phyloP scores from a whole-genome alignment of 345 rosid genomes.

The Salix koriyanagi region DNA sequence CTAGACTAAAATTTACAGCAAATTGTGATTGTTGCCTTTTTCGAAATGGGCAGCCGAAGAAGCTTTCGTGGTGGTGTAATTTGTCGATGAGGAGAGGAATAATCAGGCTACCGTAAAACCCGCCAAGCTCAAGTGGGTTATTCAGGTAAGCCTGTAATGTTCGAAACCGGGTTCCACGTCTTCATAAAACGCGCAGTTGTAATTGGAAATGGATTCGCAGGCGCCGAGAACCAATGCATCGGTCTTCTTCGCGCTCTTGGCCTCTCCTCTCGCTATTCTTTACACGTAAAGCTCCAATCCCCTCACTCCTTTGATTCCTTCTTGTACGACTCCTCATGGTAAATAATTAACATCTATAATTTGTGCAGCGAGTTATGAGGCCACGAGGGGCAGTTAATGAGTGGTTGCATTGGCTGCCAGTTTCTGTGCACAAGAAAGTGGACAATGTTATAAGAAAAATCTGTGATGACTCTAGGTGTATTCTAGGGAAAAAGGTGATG shows the following conservation, averaged over 20 bases:
- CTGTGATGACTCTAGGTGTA: no score
- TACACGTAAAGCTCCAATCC: constrained; percentile 34
- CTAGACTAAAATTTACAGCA: no score
- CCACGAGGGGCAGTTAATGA: constrained; percentile 22
- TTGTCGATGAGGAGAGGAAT: constrained; percentile 23
- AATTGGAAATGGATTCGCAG: constrained; percentile 82
- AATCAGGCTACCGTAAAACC: constrained; percentile 30
- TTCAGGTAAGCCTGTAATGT: constrained; percentile 16
- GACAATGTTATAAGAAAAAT: constrained; percentile 1
- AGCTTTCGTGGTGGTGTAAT: no score
- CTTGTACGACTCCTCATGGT: no score
- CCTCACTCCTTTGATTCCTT: not conserved
- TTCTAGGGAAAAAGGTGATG: not conserved
- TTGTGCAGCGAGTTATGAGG: constrained; percentile 18
- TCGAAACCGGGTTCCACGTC: constrained; percentile 15
- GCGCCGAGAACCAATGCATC: constrained; percentile 87
- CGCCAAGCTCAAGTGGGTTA: constrained; percentile 7
- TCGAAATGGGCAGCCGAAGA: no score
- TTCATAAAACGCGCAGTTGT: constrained; percentile 55
- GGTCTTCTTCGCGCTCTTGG: constrained; percentile 86
- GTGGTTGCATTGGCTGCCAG: constrained; percentile 26
- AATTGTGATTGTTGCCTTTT: no score
- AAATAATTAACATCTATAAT: not conserved
- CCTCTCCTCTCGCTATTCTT: constrained; percentile 54
- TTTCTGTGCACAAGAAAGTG: constrained; percentile 11